Conservation (phyloP, 1,139 yeast species). For the Diutina ranongensis region DNA sequence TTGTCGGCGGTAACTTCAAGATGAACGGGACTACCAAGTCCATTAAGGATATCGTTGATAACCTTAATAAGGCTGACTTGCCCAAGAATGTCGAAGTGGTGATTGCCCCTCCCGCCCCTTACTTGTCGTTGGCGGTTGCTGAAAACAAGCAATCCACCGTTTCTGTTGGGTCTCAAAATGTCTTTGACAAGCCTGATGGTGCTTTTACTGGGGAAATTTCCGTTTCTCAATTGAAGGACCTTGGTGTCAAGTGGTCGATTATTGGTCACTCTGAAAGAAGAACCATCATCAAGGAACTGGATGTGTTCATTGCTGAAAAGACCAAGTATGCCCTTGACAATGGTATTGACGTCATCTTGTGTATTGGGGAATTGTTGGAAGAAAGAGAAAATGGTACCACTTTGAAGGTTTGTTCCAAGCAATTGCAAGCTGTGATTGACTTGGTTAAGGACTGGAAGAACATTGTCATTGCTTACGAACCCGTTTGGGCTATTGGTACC, state of each 20-base stretch:
- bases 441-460: slow-evolving; percentile 83
- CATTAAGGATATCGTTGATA: slow-evolving; percentile 70
- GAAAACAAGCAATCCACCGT: slow-evolving; percentile 63
- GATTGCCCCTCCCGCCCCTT: slow-evolving; percentile 92
- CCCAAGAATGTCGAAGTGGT: slow-evolving; percentile 80
- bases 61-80: slow-evolving; percentile 68
- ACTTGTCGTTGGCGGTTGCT: slow-evolving; percentile 66
- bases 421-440: slow-evolving; percentile 80
- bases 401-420: slow-evolving; percentile 77
- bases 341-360: slow-evolving; percentile 82
- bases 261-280: slow-evolving; percentile 99
- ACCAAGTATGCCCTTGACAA: slow-evolving; percentile 85
- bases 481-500: slow-evolving; percentile 99
- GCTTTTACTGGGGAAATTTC: slow-evolving; percentile 98
- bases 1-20: slow-evolving; percentile 98
- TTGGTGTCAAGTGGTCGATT: slow-evolving; percentile 90
- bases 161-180: slow-evolving; percentile 81
- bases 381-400: slow-evolving; percentile 88
- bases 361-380: slow-evolving; percentile 95
- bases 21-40: slow-evolving; percentile 93
- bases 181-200: slow-evolving; percentile 79
- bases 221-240: slow-evolving; percentile 79
- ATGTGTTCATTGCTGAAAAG: slow-evolving; percentile 88
- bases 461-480: slow-evolving; percentile 96
- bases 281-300: slow-evolving; percentile 80